Evolutionary conservation across 257 asterid species (phyloP), one percentile per base, ranked within the genome.

Genomic region (Fraxinus quadrangulata): DNA sequence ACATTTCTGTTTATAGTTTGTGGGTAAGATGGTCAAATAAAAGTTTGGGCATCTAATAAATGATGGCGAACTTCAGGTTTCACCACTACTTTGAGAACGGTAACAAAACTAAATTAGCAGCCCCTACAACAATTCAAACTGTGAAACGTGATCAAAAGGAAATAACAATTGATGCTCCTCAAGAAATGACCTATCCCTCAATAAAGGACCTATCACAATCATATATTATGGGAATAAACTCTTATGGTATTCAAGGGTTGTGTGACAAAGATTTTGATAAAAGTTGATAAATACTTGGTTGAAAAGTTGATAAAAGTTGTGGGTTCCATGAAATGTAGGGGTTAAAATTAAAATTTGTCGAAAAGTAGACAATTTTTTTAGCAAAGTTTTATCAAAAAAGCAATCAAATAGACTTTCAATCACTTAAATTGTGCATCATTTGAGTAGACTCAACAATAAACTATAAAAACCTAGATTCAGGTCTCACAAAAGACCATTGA

Each of bases 51-150:
- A 73, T 65, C 65, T 33, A 26, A 74, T 56, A 72, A 16, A 36
- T 14, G 24, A 59, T 21, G n/a, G 73, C 56, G 30, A 28, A 56
- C 75, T 81, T 78, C 67, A 78, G 81, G 76, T 71, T 72, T 77
- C 40, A 70, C 24, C 61, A 61, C 23, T 54, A 33, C 54, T 39
- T 37, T 68, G 73, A 42, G 68, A 68, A 23, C 73, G 13, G 34
- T 40, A 36, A 16, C 71, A 51, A 11, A 70, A 61, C 42, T 19
- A 10, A 71, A 45, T 26, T 36, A 49, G 39, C 26, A 47, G 1
- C 69, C 28, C 28, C 4, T 45, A 45, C 47, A 23, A 47, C n/a
- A 73, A 51, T 70, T 37, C 72, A 71, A 42, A 67, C 71, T 47
- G 17, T 78, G 34, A 61, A 73, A 26, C 72, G 47, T 19, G 74